Evolutionary conservation across 1,284 basidiomycete genomes (phyloP), one percentile per base, ranked within the genome.

Genomic region (Trichosporon coremiiforme): DNA sequence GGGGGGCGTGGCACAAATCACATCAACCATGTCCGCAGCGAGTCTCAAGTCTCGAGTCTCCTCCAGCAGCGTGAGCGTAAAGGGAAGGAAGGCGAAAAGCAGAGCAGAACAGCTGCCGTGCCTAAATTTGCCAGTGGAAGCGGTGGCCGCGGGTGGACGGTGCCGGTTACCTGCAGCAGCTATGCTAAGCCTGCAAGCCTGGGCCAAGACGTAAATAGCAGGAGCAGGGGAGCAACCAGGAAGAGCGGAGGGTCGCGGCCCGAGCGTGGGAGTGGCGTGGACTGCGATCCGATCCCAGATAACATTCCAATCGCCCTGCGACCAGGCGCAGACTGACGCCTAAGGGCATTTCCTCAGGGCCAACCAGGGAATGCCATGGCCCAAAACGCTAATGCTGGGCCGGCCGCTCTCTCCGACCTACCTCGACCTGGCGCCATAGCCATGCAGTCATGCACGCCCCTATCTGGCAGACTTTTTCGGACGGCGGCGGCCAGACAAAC

Each of bases 81-180:
- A n/a, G n/a, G n/a, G n/a, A n/a, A n/a, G n/a, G n/a, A n/a, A n/a
- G n/a, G n/a, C n/a, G n/a, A n/a, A n/a, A n/a, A n/a, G n/a, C n/a
- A 13, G 38, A 41, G 10, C 6, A 41, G 38, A 41, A 12, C 47
- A 53, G 47, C 20, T 53, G 47, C 47, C 47, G 47, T 53, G 47
- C 47, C 47, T 53, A 53, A 53, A 53, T 53, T 53, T 53, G 47
- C 47, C 20, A n/a, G n/a, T n/a, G n/a, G n/a, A n/a, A n/a, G n/a
- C n/a, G n/a, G n/a, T n/a, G n/a, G n/a, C n/a, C n/a, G n/a, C n/a
- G 47, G 47, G 33, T 53, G 20, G 47, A 22, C 47, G 5, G 20
- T 53, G 47, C 47, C 47, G 47, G 47, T 22, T 47, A 47, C 45
- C 41, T 45, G 41, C 41, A 17, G 41, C 17, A 15, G 41, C 41